Evolutionary conservation across 1,284 basidiomycete genomes (phyloP), one percentile per base, ranked within the genome.

Genomic region (Earliella scabrosa): DNA sequence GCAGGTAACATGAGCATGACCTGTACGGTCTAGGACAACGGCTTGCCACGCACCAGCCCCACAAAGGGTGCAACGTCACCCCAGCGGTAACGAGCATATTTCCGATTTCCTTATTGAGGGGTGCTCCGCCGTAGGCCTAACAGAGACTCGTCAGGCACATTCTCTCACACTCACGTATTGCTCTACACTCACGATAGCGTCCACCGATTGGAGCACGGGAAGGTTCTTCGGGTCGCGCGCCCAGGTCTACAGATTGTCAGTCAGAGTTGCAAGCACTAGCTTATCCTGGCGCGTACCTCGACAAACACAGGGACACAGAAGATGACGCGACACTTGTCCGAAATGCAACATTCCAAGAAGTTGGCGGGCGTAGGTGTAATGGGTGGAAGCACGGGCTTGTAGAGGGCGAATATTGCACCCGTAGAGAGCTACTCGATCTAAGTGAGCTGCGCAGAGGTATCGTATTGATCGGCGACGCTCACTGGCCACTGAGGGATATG

Each of bases 281-380:
- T n/a, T n/a, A n/a, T n/a, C n/a, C n/a, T n/a, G n/a, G n/a, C n/a
- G n/a, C n/a, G 21, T 40, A 73, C 72, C 63, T 74, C 71, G 50
- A 72, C 49, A 36, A 72, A 69, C 16, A 55, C 58, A 0, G 71
- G 73, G 6, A 69, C 61, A 50, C 59, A 64, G 21, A 68, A 61
- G 4, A 69, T 40, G 16, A 69, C 45, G 27, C 69, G 59, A 36
- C 62, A 57, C 4, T 65, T 44, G 4, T 63, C 63, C 7, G 53
- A 56, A 4, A 52, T 47, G 20, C 63, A 52, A 3, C 53, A 51
- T 10, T 64, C 50, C 10, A 73, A 56, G 36, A 68, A 59, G 26
- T 51, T 63, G 14, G 66, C 65, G 0, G 72, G 64, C 4, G 66
- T 71, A 1, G 71, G 67, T 5, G 66, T 21, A 3, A 61, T 53